Evolutionary conservation across 2,329 filamentous ascomycete genomes (phyloP).

Genomic region (Ophiostoma quercus): DNA sequence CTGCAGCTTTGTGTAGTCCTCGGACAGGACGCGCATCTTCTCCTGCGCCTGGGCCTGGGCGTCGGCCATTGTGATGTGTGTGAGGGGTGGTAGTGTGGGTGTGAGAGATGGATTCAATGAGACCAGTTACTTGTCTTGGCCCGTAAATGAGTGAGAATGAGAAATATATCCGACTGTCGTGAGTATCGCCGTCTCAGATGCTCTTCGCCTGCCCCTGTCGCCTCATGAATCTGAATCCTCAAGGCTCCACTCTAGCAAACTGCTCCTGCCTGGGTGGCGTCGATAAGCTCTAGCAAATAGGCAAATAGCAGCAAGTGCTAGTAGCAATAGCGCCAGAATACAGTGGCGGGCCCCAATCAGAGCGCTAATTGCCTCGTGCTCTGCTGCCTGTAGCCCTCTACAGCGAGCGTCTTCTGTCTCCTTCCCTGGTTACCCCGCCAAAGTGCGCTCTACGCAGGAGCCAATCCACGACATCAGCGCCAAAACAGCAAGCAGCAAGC

Average conservation of each 20-base stretch:
- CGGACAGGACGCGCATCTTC: constrained; percentile 73
- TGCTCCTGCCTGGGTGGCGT: constrained; percentile 10
- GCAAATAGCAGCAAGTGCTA: background rate
- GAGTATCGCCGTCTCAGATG: background rate
- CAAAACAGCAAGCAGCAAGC: constrained; percentile 12
- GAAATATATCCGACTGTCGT: background rate
- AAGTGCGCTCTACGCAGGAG: background rate
- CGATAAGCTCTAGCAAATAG: background rate
- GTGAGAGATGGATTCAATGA: background rate
- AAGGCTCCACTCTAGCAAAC: constrained; percentile 9
- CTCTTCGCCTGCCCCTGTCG: background rate
- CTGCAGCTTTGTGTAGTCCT: constrained; percentile 83
- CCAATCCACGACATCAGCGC: constrained; percentile 5
- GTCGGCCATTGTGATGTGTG: constrained; percentile 12
- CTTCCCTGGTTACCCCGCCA: constrained; percentile 23
- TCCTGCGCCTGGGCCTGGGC: constrained; percentile 57
- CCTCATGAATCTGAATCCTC: background rate
- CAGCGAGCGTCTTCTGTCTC: background rate
- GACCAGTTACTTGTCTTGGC: background rate
- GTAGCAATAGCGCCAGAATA: background rate
- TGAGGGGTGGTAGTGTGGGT: background rate
- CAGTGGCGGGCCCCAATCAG: constrained; percentile 12
- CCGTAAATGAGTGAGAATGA: background rate
- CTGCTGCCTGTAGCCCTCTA: constrained; percentile 12
- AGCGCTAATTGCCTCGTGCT: constrained; percentile 4